phyloP scores from a whole-genome alignment of 768 basidiomycete species.

The Phaeotremella skinneri region DNA sequence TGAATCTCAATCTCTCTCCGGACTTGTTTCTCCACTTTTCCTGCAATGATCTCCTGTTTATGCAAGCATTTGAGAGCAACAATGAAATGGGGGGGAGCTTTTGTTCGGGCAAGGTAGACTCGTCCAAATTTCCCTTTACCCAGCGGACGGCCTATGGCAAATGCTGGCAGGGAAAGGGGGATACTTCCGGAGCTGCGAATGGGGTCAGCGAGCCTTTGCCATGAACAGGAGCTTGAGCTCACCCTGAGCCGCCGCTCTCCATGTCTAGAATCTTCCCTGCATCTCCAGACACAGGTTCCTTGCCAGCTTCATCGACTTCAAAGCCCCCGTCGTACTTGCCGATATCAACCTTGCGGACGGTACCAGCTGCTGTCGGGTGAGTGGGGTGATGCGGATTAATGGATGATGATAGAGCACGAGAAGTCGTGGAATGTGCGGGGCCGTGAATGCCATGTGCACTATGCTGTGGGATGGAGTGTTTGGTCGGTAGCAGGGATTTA shows the following conservation, averaged over 20 bases:
- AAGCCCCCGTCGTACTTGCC: conserved; percentile 95
- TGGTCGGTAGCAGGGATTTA: conserved; percentile 11
- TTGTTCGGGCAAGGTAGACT: conserved; percentile 97
- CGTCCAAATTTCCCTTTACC: conserved; percentile 99
- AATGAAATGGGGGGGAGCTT: conserved; percentile 80
- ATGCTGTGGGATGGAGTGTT: conserved; percentile 33
- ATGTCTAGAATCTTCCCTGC: conserved; percentile 77
- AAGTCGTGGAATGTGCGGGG: conserved; percentile 50
- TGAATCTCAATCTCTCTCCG: conserved; percentile 98
- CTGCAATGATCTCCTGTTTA: conserved; percentile 90
- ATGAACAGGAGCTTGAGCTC: neutral
- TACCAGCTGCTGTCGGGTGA: conserved; percentile 9
- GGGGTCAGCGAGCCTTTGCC: conserved; percentile 7
- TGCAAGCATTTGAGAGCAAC: conserved; percentile 94
- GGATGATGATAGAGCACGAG: conserved; percentile 30
- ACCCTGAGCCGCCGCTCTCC: conserved; percentile 62
- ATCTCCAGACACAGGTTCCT: conserved; percentile 66
- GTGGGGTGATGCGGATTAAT: conserved; percentile 22
- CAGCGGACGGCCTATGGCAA: conserved; percentile 91
- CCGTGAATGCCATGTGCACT: conserved; percentile 52
- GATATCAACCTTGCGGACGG: conserved; percentile 47
- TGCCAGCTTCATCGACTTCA: conserved; percentile 72
- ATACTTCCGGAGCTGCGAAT: conserved; percentile 18
- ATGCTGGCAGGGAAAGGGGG: conserved; percentile 79
- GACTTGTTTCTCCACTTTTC: conserved; percentile 92